Percentiles rank a stretch among this genome's conserved stretches.
Conservation (phyloP, 2,329 filamentous ascomycete species). For the Raffaelea deltoideospora region DNA sequence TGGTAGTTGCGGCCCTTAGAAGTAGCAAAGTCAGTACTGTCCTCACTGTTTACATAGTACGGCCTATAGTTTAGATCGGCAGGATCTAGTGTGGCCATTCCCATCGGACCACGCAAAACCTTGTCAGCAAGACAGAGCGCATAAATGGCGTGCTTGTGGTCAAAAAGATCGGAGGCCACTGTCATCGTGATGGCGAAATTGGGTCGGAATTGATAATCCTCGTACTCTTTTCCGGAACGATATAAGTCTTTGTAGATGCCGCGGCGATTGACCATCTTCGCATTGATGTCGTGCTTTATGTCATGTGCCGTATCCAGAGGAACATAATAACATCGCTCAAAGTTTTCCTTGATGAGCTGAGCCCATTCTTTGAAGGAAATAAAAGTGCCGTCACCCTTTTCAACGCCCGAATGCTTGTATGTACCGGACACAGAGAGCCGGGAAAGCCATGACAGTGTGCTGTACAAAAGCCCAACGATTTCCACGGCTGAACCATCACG, state of each 20-base stretch:
- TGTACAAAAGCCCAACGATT: constrained; percentile 88
- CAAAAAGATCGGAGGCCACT: constrained; percentile 79
- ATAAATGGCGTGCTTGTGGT: constrained; percentile 58
- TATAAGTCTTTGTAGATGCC: constrained; percentile 98
- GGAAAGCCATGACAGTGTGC: constrained; percentile 67
- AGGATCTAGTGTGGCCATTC: constrained; percentile 93
- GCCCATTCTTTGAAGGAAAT: constrained; percentile 73
- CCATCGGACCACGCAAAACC: constrained; percentile 68
- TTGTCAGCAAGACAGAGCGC: constrained; percentile 70
- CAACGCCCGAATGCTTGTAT: constrained; percentile 62
- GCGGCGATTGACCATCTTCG: constrained; percentile 66
- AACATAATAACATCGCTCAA: constrained; percentile 85
- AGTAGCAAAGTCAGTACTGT: constrained; percentile 80
- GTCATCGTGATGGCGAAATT: constrained; percentile 96
- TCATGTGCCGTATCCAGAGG: constrained; percentile 58
- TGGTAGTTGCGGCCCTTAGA: constrained; percentile 95
- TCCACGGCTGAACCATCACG: constrained; percentile 91
- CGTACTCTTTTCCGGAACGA: constrained; percentile 83
- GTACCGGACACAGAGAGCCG: constrained; percentile 50
- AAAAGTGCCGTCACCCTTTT: constrained; percentile 38
- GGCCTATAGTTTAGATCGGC: constrained; percentile 85
- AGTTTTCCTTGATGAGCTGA: constrained; percentile 62
- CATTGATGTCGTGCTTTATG: constrained; percentile 62
- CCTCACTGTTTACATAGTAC: constrained; percentile 89
- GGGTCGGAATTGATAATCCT: constrained; percentile 89